Conservation (phyloP, 768 basidiomycete genomes). For the Hysterangium stoloniferum region DNA sequence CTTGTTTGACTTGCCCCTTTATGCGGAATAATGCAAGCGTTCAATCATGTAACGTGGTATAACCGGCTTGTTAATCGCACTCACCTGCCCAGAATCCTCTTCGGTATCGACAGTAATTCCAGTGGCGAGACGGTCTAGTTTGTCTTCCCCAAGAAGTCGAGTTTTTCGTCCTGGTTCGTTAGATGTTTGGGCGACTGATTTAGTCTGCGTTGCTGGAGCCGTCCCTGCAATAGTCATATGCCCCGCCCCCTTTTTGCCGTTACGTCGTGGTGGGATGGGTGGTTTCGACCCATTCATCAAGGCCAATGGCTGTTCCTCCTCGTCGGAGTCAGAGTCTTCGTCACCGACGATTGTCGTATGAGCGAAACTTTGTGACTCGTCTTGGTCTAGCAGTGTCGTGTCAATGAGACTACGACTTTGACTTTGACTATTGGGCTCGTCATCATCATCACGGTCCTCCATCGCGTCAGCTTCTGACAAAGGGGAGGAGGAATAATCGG, state of each 20-base stretch:
- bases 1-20: neutral
- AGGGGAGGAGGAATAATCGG: no score
- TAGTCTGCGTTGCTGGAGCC: slow-evolving; percentile 40
- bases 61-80: slow-evolving; percentile 7
- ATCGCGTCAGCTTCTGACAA: neutral
- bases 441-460: neutral
- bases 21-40: neutral
- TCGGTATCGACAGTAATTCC: slow-evolving; percentile 72
- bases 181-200: slow-evolving; percentile 36
- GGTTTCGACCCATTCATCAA: slow-evolving; percentile 7
- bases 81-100: slow-evolving; percentile 20
- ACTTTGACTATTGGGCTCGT: neutral
- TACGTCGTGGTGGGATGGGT: slow-evolving; percentile 19
- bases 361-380: neutral
- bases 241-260: slow-evolving; percentile 49
- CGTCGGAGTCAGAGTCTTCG: slow-evolving; percentile 10
- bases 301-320: slow-evolving; percentile 11
- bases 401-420: neutral
- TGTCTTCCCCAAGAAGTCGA: slow-evolving; percentile 58
- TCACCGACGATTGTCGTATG: no score
- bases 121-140: slow-evolving; percentile 68
- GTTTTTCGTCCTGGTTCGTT: slow-evolving; percentile 47
- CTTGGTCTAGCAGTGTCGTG: no score
- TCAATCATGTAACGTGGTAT: neutral
- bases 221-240: slow-evolving; percentile 55